These are phyloP conservation scores for Omphalotus guepiniiformis DNA, from an alignment of 768 basidiomycete species.

Conservation along the genomic window DNA sequence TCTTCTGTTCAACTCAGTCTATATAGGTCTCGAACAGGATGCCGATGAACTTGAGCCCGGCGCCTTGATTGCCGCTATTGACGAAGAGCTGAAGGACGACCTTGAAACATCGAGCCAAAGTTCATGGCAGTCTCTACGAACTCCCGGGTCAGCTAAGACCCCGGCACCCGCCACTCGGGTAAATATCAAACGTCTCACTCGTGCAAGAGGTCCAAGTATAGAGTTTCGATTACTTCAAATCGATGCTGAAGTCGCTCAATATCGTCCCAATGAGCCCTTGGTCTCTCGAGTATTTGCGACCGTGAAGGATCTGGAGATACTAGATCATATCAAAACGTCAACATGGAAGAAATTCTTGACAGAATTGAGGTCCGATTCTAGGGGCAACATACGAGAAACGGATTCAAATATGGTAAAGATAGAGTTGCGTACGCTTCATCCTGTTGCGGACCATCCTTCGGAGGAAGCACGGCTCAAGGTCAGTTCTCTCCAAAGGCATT, in stretches of 20 bases:
- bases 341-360: constrained; percentile 99
- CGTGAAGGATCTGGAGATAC: constrained; percentile 75
- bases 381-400: constrained; percentile 86
- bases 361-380: constrained; percentile 75
- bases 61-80: constrained; percentile 84
- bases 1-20: constrained; percentile 89
- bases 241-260: constrained; percentile 64
- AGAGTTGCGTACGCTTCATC: constrained; percentile 71
- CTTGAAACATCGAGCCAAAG: constrained; percentile 71
- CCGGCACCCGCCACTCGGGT: constrained; percentile 35
- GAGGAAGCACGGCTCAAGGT: constrained; percentile 81
- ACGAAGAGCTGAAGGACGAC: constrained; percentile 81
- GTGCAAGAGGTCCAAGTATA: constrained; percentile 77
- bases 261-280: constrained; percentile 46
- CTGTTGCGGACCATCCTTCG: constrained; percentile 58
- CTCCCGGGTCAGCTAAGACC: constrained; percentile 41
- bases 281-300: constrained; percentile 66
- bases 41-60: constrained; percentile 69
- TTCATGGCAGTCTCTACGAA: constrained; percentile 87
- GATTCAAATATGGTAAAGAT: constrained; percentile 92
- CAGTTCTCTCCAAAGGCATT: constrained; percentile 25
- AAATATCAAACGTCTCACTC: constrained; percentile 57
- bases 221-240: constrained; percentile 74
- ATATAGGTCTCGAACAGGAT: constrained; percentile 85
- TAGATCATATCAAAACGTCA: constrained; percentile 97